Evolutionary conservation across 495 filamentous ascomycete species (phyloP), one percentile per base, ranked within the genome.

Genomic region (Penicillium simplicissimum): DNA sequence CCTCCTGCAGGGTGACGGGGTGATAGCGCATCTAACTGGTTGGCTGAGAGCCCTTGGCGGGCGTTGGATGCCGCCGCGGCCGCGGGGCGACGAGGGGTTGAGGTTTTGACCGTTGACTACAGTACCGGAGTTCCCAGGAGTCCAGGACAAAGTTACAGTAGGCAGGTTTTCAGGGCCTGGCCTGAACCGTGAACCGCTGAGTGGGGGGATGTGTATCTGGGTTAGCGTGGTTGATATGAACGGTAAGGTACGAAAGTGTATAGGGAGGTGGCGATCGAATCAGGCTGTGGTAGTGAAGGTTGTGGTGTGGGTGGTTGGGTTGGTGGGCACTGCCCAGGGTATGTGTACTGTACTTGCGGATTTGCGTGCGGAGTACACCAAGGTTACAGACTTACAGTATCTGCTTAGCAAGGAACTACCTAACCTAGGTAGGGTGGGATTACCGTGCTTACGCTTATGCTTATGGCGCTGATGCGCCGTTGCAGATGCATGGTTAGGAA

Each of bases 261-360:
- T 28, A 4, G 6, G 28, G 28, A 19, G 15, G 49, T 53, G 51
- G 51, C 51, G 51, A n/a, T 53, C 51, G 11, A n/a, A 53, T 53
- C 31, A 53, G 51, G 8, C n/a, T 3, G n/a, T 19, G 0, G 51
- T 19, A 33, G 19, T 49, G 51, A 53, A 36, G 51, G 23, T 25
- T 14, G 51, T 34, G 31, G 33, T 34, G 51, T 34, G 51, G 31
- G 23, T 19, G 15, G 47, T 21, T 14, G 21, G 11, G 21, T 49
- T 28, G 45, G 13, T 14, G 21, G 23, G 25, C 23, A 25, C n/a
- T n/a, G n/a, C n/a, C n/a, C n/a, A n/a, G n/a, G n/a, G 23, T 25
- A 3, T 1, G 23, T 25, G 23, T 1, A 25, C 23, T 31, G 28
- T 3, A 31, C 4, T 31, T 31, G 28, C 28, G 28, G 28, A 31